Base-by-base conservation (phyloP, 495 filamentous ascomycete genomes). In the Aspergillus funiculosus region DNA sequence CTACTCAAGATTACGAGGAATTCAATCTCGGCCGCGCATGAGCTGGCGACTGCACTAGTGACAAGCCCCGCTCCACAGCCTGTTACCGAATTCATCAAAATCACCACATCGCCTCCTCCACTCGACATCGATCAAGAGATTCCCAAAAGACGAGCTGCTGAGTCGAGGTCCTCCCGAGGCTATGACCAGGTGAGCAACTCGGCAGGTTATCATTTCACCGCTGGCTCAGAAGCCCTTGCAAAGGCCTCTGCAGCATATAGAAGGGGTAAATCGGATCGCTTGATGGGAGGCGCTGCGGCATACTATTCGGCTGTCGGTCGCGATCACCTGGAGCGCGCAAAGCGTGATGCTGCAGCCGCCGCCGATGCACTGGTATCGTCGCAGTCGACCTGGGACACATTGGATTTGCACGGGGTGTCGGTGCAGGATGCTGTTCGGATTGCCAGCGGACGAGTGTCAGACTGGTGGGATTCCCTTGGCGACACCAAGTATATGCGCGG, bases 351-450 rank as follows among this genome's bases (percentile, higher is more conserved):
- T 6, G 61, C 73, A 0, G 66, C 66, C 1, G 74, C 76, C 0
- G 83, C 86, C 0, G 79, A 88, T 52, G 61, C 64, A 4, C 67
- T 79, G 11, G 88, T 88, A 1, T 66, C 76, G 4, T 50, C 57
- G 1, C 79, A 87, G 48, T 87, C 80, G 32, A 75, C 68, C 1
- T 39, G 57, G 2, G 65, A 62, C 47, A 64, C 59, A 51, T 64
- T 94, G 7, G 89, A 98, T 66, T 69, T 98, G 18, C 92, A 98
- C 58, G 89, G 89, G 8, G 78, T 94, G 10, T 81, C 72, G 17
- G 90, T 96, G 1, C 63, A 78, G 27, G 85, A 95, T 60, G 91
- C 82, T 0, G 71, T 86, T 7, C 72, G 85, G 6, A 95, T 96
- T 36, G 77, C 85, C 1, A 75, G 74, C 26, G 74, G 80, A 27